Evolutionary conservation across 257 asterid genomes (phyloP).

Genomic region (Penstemon barbatus): DNA sequence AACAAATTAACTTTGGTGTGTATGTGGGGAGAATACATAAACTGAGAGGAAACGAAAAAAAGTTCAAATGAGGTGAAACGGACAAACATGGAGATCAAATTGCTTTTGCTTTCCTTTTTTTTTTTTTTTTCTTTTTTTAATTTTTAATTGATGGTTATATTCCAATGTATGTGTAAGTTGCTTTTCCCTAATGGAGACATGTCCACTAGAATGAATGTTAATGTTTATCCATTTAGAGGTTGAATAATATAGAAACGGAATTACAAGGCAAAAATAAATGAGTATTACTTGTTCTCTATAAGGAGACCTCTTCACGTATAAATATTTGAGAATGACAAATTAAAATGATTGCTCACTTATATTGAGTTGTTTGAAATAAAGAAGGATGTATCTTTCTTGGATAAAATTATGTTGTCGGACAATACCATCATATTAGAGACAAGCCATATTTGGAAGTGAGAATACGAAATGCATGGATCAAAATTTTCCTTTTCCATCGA

Average conservation of each 20-base stretch:
- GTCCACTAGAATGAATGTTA: conserved; percentile 41
- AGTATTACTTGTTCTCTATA: conserved; percentile 30
- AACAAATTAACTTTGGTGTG: too few relatives aligned
- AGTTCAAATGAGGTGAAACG: too few relatives aligned
- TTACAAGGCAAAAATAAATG: conserved; percentile 20
- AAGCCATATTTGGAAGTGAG: not conserved
- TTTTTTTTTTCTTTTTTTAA: not conserved
- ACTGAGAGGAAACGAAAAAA: too few relatives aligned
- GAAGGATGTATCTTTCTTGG: conserved; percentile 35
- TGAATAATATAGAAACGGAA: conserved; percentile 29
- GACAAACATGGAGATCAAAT: not conserved
- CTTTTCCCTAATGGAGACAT: conserved; percentile 38
- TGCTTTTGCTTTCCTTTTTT: not conserved
- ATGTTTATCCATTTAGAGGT: conserved; percentile 38
- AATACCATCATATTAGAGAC: not conserved
- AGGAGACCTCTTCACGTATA: conserved; percentile 25
- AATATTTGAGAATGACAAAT: conserved; percentile 32
- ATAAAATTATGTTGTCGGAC: not conserved
- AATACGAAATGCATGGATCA: too few relatives aligned
- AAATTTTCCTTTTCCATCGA: too few relatives aligned
- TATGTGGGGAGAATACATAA: too few relatives aligned
- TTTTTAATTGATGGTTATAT: not conserved
- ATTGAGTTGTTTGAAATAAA: conserved; percentile 40
- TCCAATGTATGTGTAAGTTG: conserved; percentile 19
- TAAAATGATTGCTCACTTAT: conserved; percentile 45